These are phyloP conservation scores for Podaxis sp. DNA, from an alignment of 768 basidiomycete genomes.

Conservation along the genomic window DNA sequence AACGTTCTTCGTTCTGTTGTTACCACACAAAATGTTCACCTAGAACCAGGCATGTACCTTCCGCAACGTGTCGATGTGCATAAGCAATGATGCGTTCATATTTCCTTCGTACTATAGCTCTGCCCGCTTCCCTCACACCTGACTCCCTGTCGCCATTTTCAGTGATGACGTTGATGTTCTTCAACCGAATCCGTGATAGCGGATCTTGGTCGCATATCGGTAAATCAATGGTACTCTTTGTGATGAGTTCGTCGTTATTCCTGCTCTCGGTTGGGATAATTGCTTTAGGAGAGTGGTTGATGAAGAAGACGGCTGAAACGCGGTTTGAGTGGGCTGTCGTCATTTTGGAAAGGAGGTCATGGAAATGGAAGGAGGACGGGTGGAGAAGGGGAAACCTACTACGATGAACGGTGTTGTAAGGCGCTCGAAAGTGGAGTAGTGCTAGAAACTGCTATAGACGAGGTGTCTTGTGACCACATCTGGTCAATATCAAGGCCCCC, in stretches of 20 bases:
- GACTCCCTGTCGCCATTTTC: background rate
- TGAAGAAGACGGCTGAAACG: background rate
- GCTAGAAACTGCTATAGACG: too few relatives aligned
- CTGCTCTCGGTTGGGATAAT: background rate
- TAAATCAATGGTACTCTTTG: background rate
- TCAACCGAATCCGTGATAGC: background rate
- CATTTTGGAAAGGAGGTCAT: background rate
- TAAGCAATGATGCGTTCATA: background rate
- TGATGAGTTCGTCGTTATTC: background rate
- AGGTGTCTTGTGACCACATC: too few relatives aligned
- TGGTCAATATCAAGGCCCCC: too few relatives aligned
- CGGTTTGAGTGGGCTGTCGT: background rate
- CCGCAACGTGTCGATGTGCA: background rate
- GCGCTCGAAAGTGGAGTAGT: too few relatives aligned
- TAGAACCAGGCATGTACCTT: background rate
- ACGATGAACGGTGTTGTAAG: too few relatives aligned
- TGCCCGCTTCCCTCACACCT: background rate
- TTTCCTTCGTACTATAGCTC: background rate
- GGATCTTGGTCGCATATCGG: background rate
- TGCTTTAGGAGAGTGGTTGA: background rate
- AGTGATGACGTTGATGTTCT: background rate
- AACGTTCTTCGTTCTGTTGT: background rate
- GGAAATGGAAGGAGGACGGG: background rate
- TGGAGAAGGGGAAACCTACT: too few relatives aligned
- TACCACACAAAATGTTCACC: background rate